These are phyloP conservation scores for Leonotis leonurus DNA, from an alignment of 257 asterid genomes.

Conservation along the genomic window DNA sequence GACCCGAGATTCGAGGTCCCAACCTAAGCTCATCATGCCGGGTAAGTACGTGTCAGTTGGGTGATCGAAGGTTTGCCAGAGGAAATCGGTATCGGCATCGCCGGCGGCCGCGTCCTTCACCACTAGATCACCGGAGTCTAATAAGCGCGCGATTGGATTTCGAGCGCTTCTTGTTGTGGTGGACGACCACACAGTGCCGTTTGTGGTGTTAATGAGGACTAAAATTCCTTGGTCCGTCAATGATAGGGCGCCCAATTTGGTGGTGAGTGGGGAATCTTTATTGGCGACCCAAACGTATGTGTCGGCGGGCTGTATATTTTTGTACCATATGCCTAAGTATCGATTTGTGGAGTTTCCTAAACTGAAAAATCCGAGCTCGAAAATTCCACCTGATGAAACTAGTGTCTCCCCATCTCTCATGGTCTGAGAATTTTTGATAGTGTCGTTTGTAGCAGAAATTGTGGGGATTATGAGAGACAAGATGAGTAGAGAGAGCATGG, in stretches of 20 bases:
- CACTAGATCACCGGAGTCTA: conserved; percentile 7
- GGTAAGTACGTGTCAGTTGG: conserved; percentile 11
- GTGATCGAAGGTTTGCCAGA: conserved; percentile 13
- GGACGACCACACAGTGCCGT: not conserved
- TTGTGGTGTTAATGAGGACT: not conserved
- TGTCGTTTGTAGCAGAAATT: not conserved
- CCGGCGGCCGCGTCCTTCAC: not conserved
- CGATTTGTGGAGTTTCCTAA: not conserved
- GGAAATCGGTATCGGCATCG: not conserved
- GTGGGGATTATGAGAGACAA: not conserved
- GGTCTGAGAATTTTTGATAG: not conserved
- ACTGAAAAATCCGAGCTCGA: conserved; percentile 10
- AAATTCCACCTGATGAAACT: conserved; percentile 3
- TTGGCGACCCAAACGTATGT: conserved; percentile 14
- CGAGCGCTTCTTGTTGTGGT: not conserved
- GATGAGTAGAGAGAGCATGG: not conserved
- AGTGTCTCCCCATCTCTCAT: conserved; percentile 15
- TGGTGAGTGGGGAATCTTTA: not conserved
- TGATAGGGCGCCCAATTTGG: not conserved
- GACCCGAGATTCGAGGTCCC: not conserved
- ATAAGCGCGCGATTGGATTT: not conserved
- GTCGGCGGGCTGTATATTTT: not conserved
- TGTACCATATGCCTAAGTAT: conserved; percentile 16
- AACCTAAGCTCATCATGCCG: conserved; percentile 4
- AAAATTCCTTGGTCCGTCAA: not conserved